A percentile compares a stretch with the other conserved stretches of the same genome.
Evolutionary conservation across 1,139 yeast genomes (phyloP).

Genomic region (Candida gigantensis): DNA sequence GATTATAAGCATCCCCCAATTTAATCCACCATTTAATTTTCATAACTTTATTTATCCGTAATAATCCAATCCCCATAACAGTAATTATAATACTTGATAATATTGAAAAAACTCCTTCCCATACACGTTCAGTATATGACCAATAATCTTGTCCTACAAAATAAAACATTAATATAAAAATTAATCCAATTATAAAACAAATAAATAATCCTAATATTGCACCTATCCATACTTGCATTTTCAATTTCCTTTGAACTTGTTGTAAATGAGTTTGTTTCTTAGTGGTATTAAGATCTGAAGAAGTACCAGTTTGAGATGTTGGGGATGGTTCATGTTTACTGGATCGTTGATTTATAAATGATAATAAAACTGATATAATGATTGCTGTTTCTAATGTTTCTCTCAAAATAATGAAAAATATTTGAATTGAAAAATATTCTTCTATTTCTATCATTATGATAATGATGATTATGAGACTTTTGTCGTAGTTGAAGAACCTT

Average conservation of each 20-base stretch:
- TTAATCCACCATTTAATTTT: slow-evolving; percentile 53
- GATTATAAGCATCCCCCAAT: slow-evolving; percentile 41
- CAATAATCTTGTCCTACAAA: slow-evolving; percentile 77
- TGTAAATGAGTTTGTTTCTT: slow-evolving; percentile 8
- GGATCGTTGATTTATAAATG: slow-evolving; percentile 69
- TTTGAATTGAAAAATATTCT: slow-evolving; percentile 68
- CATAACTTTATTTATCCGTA: slow-evolving; percentile 72
- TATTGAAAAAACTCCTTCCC: slow-evolving; percentile 90
- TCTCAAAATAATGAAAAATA: slow-evolving; percentile 82
- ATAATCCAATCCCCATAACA: slow-evolving; percentile 84
- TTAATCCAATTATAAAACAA: slow-evolving; percentile 76
- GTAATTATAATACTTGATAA: slow-evolving; percentile 81
- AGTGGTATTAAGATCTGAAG: slow-evolving; percentile 1
- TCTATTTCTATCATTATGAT: slow-evolving; percentile 31
- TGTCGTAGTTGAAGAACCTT: neutral
- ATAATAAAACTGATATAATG: slow-evolving; percentile 78
- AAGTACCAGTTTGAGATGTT: neutral
- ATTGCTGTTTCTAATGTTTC: slow-evolving; percentile 89
- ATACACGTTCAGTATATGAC: slow-evolving; percentile 78
- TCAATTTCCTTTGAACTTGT: slow-evolving; percentile 33
- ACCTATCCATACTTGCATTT: slow-evolving; percentile 82
- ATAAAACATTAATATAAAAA: slow-evolving; percentile 75
- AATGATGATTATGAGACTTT: neutral
- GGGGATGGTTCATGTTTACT: slow-evolving; percentile 7
- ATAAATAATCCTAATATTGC: slow-evolving; percentile 68